Evolutionary conservation across 2,329 filamentous ascomycete species (phyloP).

Genomic region (Alternaria solani): DNA sequence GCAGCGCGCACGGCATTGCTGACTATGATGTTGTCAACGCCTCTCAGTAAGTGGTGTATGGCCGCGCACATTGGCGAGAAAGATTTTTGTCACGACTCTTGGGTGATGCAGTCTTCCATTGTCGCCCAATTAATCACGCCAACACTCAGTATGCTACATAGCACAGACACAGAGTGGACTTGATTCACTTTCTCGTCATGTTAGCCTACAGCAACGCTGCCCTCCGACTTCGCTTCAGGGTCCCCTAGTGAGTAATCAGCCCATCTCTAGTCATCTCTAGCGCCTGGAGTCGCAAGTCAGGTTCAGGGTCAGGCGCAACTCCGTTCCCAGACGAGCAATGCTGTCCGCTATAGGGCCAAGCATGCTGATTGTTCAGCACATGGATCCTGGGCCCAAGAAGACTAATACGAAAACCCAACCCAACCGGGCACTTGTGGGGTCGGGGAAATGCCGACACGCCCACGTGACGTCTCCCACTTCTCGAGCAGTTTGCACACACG

Average conservation of each 20-base stretch:
- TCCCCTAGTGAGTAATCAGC: background rate
- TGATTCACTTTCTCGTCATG: background rate
- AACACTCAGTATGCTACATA: background rate
- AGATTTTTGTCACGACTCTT: background rate
- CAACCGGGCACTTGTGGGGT: slow-evolving; percentile 12
- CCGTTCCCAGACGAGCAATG: slow-evolving; percentile 1
- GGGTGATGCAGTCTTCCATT: background rate
- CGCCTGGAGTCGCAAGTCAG: slow-evolving; percentile 2
- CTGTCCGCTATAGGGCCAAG: slow-evolving; percentile 2
- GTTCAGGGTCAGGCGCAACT: background rate
- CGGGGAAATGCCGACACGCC: slow-evolving; percentile 24
- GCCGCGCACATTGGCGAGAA: background rate
- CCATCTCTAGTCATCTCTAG: slow-evolving; percentile 1
- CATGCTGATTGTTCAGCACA: slow-evolving; percentile 27
- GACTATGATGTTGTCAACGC: background rate
- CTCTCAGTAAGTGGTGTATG: background rate
- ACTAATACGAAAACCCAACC: slow-evolving; percentile 16
- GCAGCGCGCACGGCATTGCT: background rate
- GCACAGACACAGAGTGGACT: background rate
- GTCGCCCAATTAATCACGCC: background rate
- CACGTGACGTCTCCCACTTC: slow-evolving; percentile 25
- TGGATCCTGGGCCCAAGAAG: slow-evolving; percentile 14
- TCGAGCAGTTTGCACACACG: slow-evolving; percentile 3
- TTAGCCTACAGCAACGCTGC: background rate
- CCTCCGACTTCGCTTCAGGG: background rate